phyloP scores from a whole-genome alignment of 495 filamentous ascomycete genomes.

The Aspergillus haitiensis region DNA sequence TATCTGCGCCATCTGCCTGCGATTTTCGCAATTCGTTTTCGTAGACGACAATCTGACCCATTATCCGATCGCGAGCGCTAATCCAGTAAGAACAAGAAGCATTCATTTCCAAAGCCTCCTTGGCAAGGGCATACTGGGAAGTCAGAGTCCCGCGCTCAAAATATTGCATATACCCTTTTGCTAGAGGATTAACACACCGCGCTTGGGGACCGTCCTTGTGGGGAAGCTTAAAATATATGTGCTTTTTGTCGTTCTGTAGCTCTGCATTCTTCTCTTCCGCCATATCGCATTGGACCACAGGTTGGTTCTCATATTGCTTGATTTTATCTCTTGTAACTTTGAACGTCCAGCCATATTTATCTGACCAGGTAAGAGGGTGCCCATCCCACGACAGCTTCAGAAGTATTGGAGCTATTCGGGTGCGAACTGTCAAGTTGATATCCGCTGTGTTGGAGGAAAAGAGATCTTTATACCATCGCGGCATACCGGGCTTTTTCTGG shows the following conservation, averaged over 20 bases:
- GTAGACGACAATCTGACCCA: slow-evolving; percentile 90
- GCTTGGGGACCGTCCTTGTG: slow-evolving; percentile 92
- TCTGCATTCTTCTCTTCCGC: slow-evolving; percentile 63
- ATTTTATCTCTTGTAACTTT: slow-evolving; percentile 65
- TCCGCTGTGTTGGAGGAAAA: slow-evolving; percentile 62
- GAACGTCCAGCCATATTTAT: slow-evolving; percentile 90
- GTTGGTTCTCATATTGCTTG: slow-evolving; percentile 64
- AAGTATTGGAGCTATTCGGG: slow-evolving; percentile 82
- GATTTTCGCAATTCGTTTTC: slow-evolving; percentile 54
- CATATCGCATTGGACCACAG: slow-evolving; percentile 73
- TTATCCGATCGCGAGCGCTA: slow-evolving; percentile 87
- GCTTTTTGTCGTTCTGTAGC: slow-evolving; percentile 63
- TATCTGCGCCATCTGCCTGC: slow-evolving; percentile 16
- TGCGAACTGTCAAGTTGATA: slow-evolving; percentile 82
- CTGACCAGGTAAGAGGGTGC: slow-evolving; percentile 87
- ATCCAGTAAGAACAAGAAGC: slow-evolving; percentile 99
- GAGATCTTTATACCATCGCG: slow-evolving; percentile 92
- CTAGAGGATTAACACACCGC: slow-evolving; percentile 79
- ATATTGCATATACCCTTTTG: slow-evolving; percentile 85
- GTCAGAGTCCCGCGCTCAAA: slow-evolving; percentile 87
- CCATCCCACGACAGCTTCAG: slow-evolving; percentile 87
- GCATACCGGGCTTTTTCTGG: slow-evolving; percentile 94
- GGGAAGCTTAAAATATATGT: slow-evolving; percentile 87
- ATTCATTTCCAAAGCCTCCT: slow-evolving; percentile 96
- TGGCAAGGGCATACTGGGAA: slow-evolving; percentile 85